Evolutionary conservation across 2,329 filamentous ascomycete species (phyloP).

Genomic region (Botrytis sinoallii): DNA sequence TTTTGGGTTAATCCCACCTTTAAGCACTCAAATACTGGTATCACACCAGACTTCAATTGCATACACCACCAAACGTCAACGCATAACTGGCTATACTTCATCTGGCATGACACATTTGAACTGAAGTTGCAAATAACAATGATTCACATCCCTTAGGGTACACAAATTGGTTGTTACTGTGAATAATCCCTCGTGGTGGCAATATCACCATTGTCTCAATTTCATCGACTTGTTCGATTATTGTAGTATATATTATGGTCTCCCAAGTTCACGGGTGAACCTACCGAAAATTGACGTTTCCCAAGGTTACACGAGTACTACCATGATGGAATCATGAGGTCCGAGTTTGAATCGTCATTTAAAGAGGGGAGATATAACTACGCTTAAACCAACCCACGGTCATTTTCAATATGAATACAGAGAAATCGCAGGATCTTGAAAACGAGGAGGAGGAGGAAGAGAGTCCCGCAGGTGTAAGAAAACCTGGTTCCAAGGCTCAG

Average conservation of each 20-base stretch:
- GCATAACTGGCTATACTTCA: constrained; percentile 1
- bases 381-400: not conserved
- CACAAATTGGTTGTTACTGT: not conserved
- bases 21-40: not conserved
- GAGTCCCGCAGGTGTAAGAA: constrained; percentile 21
- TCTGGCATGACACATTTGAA: not conserved
- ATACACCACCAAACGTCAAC: not conserved
- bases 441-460: constrained; percentile 8
- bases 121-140: not conserved
- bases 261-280: not conserved
- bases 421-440: not conserved
- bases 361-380: not conserved
- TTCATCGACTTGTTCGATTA: not conserved
- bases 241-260: not conserved
- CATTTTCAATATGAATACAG: not conserved
- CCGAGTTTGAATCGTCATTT: not conserved
- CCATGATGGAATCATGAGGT: constrained; percentile 13
- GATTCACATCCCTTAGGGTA: not conserved
- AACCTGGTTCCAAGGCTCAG: constrained; percentile 33
- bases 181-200: not conserved
- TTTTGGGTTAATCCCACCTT: not conserved
- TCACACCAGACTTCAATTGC: not conserved
- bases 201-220: not conserved
- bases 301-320: constrained; percentile 13
- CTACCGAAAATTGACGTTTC: not conserved